Evolutionary conservation across 1,139 yeast genomes (phyloP), one percentile per base, ranked within the genome.

Genomic region (Taphrina deformans): DNA sequence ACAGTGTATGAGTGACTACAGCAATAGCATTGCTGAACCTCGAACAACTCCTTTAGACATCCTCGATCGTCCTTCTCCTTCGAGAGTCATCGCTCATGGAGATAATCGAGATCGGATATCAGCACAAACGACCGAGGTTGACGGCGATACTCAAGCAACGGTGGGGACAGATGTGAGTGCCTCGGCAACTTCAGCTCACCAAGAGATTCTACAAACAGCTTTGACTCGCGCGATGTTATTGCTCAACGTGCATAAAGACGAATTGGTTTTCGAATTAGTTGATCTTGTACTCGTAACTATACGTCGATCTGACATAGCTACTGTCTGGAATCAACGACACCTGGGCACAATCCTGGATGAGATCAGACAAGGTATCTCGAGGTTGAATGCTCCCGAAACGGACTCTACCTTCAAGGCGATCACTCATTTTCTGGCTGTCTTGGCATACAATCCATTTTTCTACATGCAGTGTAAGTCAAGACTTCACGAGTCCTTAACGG

Each of bases 141-240:
- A 38, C 16, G 16, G 18, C 16, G 41, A 38, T 38, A 38, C 14
- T n/a, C n/a, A n/a, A n/a, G n/a, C n/a, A n/a, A n/a, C n/a, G n/a
- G n/a, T n/a, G n/a, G n/a, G n/a, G n/a, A n/a, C n/a, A n/a, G n/a
- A n/a, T n/a, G n/a, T n/a, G n/a, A n/a, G n/a, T n/a, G n/a, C n/a
- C n/a, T n/a, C n/a, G n/a, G n/a, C 41, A n/a, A 18, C 12, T 38
- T 38, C 18, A 38, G n/a, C 41, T 12, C 41, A 2, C 1, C 48
- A 44, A 44, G 48, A 44, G 21, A 9, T 44, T 44, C 27, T 21
- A 23, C 48, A 21, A n/a, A 44, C 27, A 21, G 62, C 66, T 10
- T 21, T 63, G 12, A 7, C 46, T 41, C 65, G 45, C 10, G 24
- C 26, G 69, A 70, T 55, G 71, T 71, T 45, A 55, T 38, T 27